phyloP scores from a whole-genome alignment of 495 filamentous ascomycete genomes.

The Lepidopterella palustris region DNA sequence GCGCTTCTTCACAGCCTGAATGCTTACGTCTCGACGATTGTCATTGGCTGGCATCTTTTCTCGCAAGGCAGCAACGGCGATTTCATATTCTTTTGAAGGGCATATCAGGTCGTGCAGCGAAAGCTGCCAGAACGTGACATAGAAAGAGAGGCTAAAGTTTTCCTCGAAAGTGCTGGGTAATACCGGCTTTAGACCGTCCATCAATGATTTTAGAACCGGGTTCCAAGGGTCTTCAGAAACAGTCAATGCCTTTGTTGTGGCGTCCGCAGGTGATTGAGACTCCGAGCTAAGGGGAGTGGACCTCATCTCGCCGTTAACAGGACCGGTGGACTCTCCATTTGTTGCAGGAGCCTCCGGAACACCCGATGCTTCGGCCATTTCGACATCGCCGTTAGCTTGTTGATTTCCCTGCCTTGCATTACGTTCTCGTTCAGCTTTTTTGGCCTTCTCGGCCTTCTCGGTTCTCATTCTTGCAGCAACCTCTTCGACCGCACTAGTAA shows the following conservation, averaged over 20 bases:
- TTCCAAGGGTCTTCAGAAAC: slow-evolving; percentile 50
- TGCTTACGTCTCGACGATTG: slow-evolving; percentile 62
- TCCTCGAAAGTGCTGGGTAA: slow-evolving; percentile 60
- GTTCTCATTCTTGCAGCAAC: slow-evolving; percentile 33
- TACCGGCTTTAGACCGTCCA: slow-evolving; percentile 55
- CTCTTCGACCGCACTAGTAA: slow-evolving; percentile 48
- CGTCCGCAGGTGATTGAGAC: slow-evolving; percentile 1
- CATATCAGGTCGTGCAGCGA: slow-evolving; percentile 72
- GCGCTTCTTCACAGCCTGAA: slow-evolving; percentile 55
- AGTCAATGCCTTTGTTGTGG: neutral
- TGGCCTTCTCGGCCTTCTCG: slow-evolving; percentile 31
- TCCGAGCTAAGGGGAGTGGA: slow-evolving; percentile 13
- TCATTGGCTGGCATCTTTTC: slow-evolving; percentile 36
- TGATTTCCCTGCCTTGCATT: neutral
- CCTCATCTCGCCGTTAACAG: slow-evolving; percentile 38
- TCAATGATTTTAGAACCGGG: slow-evolving; percentile 69
- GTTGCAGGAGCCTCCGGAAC: neutral
- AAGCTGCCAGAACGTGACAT: slow-evolving; percentile 89
- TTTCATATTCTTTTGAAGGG: slow-evolving; percentile 64
- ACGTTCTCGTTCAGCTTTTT: slow-evolving; percentile 28
- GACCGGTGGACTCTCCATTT: slow-evolving; percentile 25
- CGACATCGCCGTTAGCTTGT: slow-evolving; percentile 30
- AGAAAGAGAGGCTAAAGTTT: slow-evolving; percentile 67
- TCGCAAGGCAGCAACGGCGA: slow-evolving; percentile 58
- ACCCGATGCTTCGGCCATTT: slow-evolving; percentile 21